Conservation (phyloP, 176 grass and related monocot species). For the Rhipidocladum racemiflorum region DNA sequence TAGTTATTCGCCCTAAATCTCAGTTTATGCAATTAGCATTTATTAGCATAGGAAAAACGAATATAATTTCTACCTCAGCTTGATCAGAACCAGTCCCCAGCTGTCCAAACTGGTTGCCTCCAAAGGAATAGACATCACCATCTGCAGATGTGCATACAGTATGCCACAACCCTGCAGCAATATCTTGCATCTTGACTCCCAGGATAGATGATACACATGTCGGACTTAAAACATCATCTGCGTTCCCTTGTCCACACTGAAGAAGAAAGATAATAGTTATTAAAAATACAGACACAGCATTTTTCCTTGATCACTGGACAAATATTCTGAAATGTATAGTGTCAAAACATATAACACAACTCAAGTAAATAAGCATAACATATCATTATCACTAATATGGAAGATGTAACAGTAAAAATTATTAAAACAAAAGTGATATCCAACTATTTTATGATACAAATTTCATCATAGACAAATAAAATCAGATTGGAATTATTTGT, state of each 20-base stretch:
- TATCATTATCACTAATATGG: not conserved
- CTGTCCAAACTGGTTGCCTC: constrained; percentile 97
- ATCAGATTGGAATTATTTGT: not conserved
- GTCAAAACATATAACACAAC: not conserved
- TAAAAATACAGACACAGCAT: not conserved
- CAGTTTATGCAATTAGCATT: constrained; percentile 2
- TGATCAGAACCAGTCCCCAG: constrained; percentile 96
- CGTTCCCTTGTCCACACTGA: constrained; percentile 92
- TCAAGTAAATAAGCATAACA: not conserved
- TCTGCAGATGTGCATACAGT: constrained; percentile 84
- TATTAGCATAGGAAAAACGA: not conserved
- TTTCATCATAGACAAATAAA: not conserved
- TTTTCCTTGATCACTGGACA: not conserved
- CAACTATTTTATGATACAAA: not conserved
- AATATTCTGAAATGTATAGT: not conserved
- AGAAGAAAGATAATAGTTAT: constrained; percentile 32
- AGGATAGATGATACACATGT: constrained; percentile 89
- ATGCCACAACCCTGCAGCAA: constrained; percentile 94
- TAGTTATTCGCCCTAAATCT: not conserved
- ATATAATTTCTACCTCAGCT: constrained; percentile 61
- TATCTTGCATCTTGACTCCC: constrained; percentile 73
- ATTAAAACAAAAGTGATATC: not conserved
- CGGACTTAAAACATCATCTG: constrained; percentile 88
- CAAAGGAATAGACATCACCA: constrained; percentile 93
- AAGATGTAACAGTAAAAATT: not conserved